These are phyloP conservation scores for Pythium volutum DNA, from an alignment of 352 stramenopile species.

Conservation along the genomic window DNA sequence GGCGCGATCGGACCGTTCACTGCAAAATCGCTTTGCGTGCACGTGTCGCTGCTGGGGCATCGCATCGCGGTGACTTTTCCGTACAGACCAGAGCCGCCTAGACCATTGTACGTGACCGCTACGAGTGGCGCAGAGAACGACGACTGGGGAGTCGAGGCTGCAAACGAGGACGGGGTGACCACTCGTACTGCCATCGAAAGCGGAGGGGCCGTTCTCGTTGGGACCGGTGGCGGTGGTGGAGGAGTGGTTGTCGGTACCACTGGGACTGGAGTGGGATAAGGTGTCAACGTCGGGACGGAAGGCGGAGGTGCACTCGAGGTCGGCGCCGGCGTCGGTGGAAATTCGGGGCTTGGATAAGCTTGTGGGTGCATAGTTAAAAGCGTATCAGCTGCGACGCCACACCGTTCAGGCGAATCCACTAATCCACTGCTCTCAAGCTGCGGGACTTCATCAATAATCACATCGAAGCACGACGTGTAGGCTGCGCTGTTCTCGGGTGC, in stretches of 20 bases:
- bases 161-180: not conserved
- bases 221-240: not conserved
- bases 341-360: not conserved
- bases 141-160: not conserved
- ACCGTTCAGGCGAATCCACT: not conserved
- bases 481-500: not conserved
- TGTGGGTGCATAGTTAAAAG: not conserved
- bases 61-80: conserved; percentile 34
- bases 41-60: conserved; percentile 20
- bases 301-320: not conserved
- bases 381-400: not conserved
- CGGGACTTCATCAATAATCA: conserved; percentile 13
- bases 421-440: not conserved
- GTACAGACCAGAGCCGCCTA: conserved; percentile 31
- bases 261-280: not conserved
- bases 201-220: not conserved
- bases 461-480: conserved; percentile 30
- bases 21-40: conserved; percentile 25
- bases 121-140: conserved; percentile 14
- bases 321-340: not conserved
- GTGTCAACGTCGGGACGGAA: not conserved
- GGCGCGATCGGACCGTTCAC: conserved; percentile 35
- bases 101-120: conserved; percentile 28
- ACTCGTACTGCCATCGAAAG: not conserved
- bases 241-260: not conserved